phyloP scores from a whole-genome alignment of 768 basidiomycete genomes.

The Pilatotrama ljubarskyi region DNA sequence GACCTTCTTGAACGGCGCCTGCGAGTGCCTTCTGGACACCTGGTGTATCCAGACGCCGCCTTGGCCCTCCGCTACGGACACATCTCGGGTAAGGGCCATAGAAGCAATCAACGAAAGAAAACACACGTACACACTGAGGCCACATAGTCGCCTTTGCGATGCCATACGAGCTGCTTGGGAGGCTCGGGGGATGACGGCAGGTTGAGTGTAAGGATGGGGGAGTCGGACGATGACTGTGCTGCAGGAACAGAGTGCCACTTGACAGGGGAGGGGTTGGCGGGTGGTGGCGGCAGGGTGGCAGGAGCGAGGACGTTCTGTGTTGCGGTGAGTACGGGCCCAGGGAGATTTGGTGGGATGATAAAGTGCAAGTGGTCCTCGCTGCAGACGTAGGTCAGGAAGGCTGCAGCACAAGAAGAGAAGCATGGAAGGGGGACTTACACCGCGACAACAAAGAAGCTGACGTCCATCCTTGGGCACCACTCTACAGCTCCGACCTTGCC shows the following conservation, averaged over 20 bases:
- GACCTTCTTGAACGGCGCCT: slow-evolving; percentile 96
- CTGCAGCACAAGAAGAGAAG: background rate
- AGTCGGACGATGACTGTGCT: slow-evolving; percentile 48
- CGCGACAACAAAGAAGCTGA: slow-evolving; percentile 75
- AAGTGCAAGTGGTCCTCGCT: slow-evolving; percentile 84
- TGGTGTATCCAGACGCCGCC: slow-evolving; percentile 96
- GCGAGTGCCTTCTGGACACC: slow-evolving; percentile 88
- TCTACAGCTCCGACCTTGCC: slow-evolving; percentile 81
- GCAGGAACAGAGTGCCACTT: slow-evolving; percentile 65
- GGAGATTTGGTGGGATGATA: slow-evolving; percentile 77
- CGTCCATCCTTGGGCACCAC: slow-evolving; percentile 91
- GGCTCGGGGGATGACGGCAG: slow-evolving; percentile 67
- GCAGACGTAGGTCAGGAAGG: slow-evolving; percentile 5
- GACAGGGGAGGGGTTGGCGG: slow-evolving; percentile 58
- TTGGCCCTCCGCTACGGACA: slow-evolving; percentile 60
- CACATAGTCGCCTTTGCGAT: slow-evolving; percentile 92
- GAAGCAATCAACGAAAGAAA: background rate
- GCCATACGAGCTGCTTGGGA: slow-evolving; percentile 86
- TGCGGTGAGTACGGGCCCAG: slow-evolving; percentile 52
- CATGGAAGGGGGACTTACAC: slow-evolving; percentile 55
- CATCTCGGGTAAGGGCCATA: no score
- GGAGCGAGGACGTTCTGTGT: slow-evolving; percentile 67
- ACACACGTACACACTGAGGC: slow-evolving; percentile 86
- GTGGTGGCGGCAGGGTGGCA: slow-evolving; percentile 57
- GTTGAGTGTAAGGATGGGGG: slow-evolving; percentile 58